Base-by-base conservation (phyloP, 148 eudicot species). In the Rhododendron molle region DNA sequence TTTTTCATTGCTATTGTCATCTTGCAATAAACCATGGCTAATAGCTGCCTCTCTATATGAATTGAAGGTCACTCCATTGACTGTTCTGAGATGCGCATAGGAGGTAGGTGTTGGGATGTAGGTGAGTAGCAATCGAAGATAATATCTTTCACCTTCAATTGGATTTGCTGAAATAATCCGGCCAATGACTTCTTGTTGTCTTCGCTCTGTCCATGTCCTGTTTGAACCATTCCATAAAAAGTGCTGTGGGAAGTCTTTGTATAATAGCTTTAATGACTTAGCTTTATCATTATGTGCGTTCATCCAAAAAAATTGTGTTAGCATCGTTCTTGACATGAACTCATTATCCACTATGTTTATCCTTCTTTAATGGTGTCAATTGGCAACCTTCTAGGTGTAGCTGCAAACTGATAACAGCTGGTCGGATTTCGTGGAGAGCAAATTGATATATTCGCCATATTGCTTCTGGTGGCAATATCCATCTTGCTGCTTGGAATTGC, bases 311-410 rank as follows among this genome's bases (percentile, higher is more conserved):
- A 65, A 65, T 10, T 65, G 9, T 1, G 72, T 65, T 0, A 65
- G 13, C 72, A 65, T 65, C 1, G 30, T 7, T 23, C 13, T 5
- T 6, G 72, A 58, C 2, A 1, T 15, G 3, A 7, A n/a, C 0
- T n/a, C 32, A 23, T 23, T n/a, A 8, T 6, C 21, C 0, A 21
- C 21, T 0, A 54, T 54, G 0, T 0, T 15, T 1, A 23, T 21
- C 13, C 10, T 23, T 43, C 72, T n/a, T 7, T 6, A n/a, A 65
- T 20, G 3, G 4, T 7, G 8, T 7, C 2, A 21, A 0, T 0
- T 65, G 12, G 1, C 12, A n/a, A 0, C 72, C 72, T 65, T n/a
- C 72, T 65, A 65, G 13, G 8, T 65, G 72, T 0, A 65, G 13
- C 11, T 23, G 30, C 2, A 65, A 7, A 65, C 32, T n/a, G 10